These are phyloP conservation scores for Nakaseomyces kungkrabaensis DNA, from an alignment of 1,139 yeast genomes.

Conservation along the genomic window DNA sequence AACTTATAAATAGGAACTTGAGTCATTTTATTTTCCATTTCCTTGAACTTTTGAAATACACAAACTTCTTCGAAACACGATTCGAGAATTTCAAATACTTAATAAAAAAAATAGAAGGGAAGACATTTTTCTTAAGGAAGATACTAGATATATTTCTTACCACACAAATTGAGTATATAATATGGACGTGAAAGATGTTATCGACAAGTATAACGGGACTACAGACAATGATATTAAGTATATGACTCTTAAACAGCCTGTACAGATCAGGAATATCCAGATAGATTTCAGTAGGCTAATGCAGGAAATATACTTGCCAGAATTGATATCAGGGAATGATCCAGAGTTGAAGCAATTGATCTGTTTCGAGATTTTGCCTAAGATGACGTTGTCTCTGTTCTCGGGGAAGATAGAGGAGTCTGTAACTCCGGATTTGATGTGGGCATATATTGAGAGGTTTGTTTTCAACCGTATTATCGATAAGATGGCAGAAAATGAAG, in stretches of 20 bases:
- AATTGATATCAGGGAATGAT: constrained; percentile 13
- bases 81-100: too few relatives aligned
- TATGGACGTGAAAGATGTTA: constrained; percentile 10
- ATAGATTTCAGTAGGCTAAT: constrained; percentile 12
- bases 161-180: too few relatives aligned
- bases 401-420: not conserved
- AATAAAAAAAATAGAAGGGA: too few relatives aligned
- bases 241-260: constrained; percentile 17
- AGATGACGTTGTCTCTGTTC: not conserved
- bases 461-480: constrained; percentile 1
- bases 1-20: too few relatives aligned
- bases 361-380: constrained; percentile 13
- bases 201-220: constrained; percentile 12
- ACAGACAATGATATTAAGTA: constrained; percentile 21
- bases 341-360: constrained; percentile 15
- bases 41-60: too few relatives aligned
- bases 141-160: too few relatives aligned
- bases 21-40: too few relatives aligned
- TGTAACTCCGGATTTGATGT: not conserved
- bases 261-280: constrained; percentile 8
- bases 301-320: constrained; percentile 14
- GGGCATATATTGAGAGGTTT: not conserved
- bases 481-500: not conserved
- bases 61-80: too few relatives aligned
- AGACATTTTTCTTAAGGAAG: too few relatives aligned